phyloP scores from a whole-genome alignment of 164 flowering plant genomes.

The Vitis cinerea region DNA sequence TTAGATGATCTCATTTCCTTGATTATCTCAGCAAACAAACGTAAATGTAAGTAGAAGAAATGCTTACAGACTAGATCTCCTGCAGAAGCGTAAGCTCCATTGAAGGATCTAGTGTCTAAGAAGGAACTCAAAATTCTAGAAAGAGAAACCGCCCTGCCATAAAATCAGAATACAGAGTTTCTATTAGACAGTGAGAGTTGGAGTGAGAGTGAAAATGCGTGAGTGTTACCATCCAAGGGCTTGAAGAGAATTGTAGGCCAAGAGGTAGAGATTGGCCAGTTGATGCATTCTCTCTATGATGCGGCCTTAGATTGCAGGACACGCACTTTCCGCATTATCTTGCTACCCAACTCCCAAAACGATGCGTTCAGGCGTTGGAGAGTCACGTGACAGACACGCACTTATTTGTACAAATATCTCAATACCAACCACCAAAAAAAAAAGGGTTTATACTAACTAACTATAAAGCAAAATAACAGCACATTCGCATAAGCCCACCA shows the following conservation, averaged over 20 bases:
- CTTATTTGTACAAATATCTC: no score
- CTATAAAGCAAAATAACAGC: no score
- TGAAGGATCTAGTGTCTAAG: conserved; percentile 36
- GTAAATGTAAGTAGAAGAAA: no score
- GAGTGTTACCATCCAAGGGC: conserved; percentile 60
- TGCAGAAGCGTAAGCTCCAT: conserved; percentile 54
- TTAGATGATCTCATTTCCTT: background rate
- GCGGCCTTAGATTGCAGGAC: background rate
- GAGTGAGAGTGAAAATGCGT: conserved; percentile 11
- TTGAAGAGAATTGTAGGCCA: conserved; percentile 68
- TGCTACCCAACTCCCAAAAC: no score
- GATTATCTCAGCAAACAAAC: background rate
- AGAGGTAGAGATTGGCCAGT: conserved; percentile 46
- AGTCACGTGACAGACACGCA: no score
- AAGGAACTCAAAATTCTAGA: conserved; percentile 34
- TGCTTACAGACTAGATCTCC: conserved; percentile 60
- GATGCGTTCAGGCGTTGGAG: no score
- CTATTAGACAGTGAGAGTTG: background rate
- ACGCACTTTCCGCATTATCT: no score
- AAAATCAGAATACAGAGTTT: background rate
- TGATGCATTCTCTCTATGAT: conserved; percentile 19
- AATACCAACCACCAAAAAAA: no score
- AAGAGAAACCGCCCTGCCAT: conserved; percentile 59
- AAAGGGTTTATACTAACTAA: no score
- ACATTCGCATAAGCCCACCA: no score